Evolutionary conservation across 2,329 filamentous ascomycete genomes (phyloP), one percentile per base, ranked within the genome.

Genomic region (Beauveria australis): DNA sequence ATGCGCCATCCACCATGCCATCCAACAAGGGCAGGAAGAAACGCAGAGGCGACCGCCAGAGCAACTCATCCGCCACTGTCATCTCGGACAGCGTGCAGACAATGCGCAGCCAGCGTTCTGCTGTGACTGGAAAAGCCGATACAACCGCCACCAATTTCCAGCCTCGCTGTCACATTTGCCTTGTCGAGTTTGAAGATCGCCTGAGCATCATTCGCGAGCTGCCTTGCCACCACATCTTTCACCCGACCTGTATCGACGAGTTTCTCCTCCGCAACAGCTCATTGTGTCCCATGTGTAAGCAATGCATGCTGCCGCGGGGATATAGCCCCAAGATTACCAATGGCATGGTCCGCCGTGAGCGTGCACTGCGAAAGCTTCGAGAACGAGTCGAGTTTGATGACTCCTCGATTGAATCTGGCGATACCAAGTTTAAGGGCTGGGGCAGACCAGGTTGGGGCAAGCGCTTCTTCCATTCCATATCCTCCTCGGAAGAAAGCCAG

Each of bases 151-250:
- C 82, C 18, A 80, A 89, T 66, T 85, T 86, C 22, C 94, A 97
- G 70, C 86, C 90, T 0, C 87, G 83, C 2, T 97, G 94, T 70
- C 85, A 90, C n/a, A 96, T 97, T 58, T 99, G 94, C 70, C 80
- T 96, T 1, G 89, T 91, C 59, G 85, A 90, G 62, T 97, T 91
- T 68, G 81, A 88, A 30, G 81, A 85, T 18, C 82, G 84, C 43
- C 75, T 80, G 19, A 88, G 89, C 0, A 82, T 86, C 22, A 92
- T 97, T 60, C 88, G 92, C 60, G 89, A 97, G 73, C 79, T 97
- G 3, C 86, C 91, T 0, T 99, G 94, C 67, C 86, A 89, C 0
- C 94, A 99, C 71, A 93, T 97, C 61, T 99, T 92, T 73, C 93
- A 99, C 66, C 88, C 90, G 0, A 88, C 89, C 65, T 99, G 94